Evolutionary conservation across 2,329 filamentous ascomycete species (phyloP).

Genomic region (Stagonosporopsis cucurbitacearum): DNA sequence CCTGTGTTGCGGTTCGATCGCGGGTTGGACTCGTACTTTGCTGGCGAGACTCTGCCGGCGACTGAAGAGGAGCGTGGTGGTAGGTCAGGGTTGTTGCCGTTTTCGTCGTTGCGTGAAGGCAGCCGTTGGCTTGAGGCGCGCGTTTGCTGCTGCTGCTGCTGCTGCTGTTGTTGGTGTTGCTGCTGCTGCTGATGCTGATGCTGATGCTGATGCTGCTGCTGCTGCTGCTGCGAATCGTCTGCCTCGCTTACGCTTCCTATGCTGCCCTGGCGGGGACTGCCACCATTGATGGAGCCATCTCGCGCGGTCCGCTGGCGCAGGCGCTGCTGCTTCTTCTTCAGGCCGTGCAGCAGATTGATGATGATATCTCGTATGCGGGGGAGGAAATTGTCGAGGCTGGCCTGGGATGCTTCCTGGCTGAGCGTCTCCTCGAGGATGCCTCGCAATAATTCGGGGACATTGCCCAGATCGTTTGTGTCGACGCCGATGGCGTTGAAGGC

Average conservation of each 20-base stretch:
- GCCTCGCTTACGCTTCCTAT: constrained; percentile 40
- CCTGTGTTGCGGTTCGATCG: constrained; percentile 42
- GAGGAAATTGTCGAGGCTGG: constrained; percentile 91
- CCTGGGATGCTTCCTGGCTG: constrained; percentile 92
- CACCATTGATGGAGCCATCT: constrained; percentile 53
- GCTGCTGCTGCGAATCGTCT: constrained; percentile 48
- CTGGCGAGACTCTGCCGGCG: constrained; percentile 53
- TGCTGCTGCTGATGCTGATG: constrained; percentile 44
- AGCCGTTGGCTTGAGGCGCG: constrained; percentile 52
- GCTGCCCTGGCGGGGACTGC: constrained; percentile 49
- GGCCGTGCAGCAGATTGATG: constrained; percentile 91
- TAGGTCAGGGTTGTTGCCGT: constrained; percentile 50
- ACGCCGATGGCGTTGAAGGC: constrained; percentile 97
- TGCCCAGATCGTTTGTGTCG: constrained; percentile 90
- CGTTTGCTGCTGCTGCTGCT: constrained; percentile 49
- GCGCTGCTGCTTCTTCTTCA: constrained; percentile 97
- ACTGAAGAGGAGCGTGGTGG: constrained; percentile 57
- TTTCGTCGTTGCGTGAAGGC: constrained; percentile 51
- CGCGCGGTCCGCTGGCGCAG: constrained; percentile 65
- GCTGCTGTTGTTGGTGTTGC: constrained; percentile 39
- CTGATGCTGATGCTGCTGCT: constrained; percentile 41
- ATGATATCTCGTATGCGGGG: constrained; percentile 97
- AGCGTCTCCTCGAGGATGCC: constrained; percentile 93
- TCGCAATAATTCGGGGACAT: constrained; percentile 89
- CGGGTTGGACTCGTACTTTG: constrained; percentile 50